Evolutionary conservation across 2,329 filamentous ascomycete genomes (phyloP), one percentile per base, ranked within the genome.

Genomic region (Xylaria sp.): DNA sequence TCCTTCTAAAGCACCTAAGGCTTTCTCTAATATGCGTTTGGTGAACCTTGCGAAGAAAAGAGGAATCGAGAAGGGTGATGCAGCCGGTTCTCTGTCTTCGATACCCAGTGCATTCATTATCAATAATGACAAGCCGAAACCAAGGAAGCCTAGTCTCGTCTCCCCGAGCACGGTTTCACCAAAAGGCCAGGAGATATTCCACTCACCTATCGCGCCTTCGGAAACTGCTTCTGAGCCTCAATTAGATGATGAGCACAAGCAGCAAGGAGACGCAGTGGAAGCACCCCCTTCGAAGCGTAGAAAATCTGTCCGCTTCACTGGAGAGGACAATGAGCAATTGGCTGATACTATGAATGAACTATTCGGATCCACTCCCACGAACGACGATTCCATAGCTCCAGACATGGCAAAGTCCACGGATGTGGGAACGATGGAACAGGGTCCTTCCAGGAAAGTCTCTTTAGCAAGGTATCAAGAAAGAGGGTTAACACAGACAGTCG

Each of bases 51-150:
- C 81, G 2, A 75, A 82, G 60, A 75, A 82, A 33, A 72, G 73
- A 42, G 76, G 74, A 5, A 79, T 81, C 28, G 78, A 80, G 19
- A 78, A 76, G 56, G 79, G 79, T 46, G 83, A 85, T 31, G 63
- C 64, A 21, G 77, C 73, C 2, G 71, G 77, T 1, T 75, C 78
- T 57, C 64, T 77, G 37, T 75, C 75, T n/a, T 69, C 70, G 1
- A 76, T 76, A 6, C 74, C 74, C 19, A 35, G 66, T 9, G 67
- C 63, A 28, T 74, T 75, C 50, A 55, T 76, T 19, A 59, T 76
- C n/a, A 68, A 54, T 12, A 68, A 64, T 37, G 65, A 70, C 40
- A 60, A 65, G 28, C 46, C 38, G 5, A 64, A 40, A 31, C 25
- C 49, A 1, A 69, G 60, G 60, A 61, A 47, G 42, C 52, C 49